Conservation (phyloP, 495 filamentous ascomycete genomes). For the Penicillium odoratum region DNA sequence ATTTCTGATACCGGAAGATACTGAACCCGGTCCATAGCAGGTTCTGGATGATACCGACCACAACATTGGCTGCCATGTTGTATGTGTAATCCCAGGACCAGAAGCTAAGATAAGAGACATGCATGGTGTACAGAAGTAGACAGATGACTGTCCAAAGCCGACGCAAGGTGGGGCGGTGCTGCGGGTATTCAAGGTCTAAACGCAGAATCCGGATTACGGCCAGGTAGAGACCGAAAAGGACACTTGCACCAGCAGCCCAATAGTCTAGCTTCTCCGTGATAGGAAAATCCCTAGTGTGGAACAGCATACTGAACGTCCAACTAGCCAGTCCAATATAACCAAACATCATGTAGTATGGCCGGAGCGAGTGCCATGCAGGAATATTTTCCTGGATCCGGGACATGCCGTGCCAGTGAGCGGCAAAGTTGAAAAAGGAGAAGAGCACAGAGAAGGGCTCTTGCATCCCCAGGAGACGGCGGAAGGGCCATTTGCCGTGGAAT, state of each 20-base stretch:
- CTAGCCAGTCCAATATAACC: slow-evolving; percentile 78
- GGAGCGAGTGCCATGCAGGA: slow-evolving; percentile 70
- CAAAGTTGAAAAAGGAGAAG: slow-evolving; percentile 87
- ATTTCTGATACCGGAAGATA: slow-evolving; percentile 67
- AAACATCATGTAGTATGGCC: slow-evolving; percentile 77
- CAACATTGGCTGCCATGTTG: slow-evolving; percentile 95
- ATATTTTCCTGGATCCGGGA: slow-evolving; percentile 65
- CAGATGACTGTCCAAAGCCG: slow-evolving; percentile 75
- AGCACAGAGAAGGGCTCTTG: slow-evolving; percentile 93
- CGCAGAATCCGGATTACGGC: slow-evolving; percentile 78
- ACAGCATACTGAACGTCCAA: slow-evolving; percentile 87
- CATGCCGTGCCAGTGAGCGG: slow-evolving; percentile 83
- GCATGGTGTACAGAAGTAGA: slow-evolving; percentile 65
- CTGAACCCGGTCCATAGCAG: slow-evolving; percentile 85
- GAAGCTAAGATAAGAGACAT: slow-evolving; percentile 81
- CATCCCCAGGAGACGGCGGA: slow-evolving; percentile 82
- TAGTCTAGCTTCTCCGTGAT: slow-evolving; percentile 94
- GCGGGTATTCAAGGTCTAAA: slow-evolving; percentile 63
- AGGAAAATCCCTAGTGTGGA: slow-evolving; percentile 84
- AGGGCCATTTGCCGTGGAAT: slow-evolving; percentile 99
- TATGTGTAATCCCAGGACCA: slow-evolving; percentile 94
- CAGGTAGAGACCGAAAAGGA: slow-evolving; percentile 89
- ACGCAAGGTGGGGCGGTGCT: slow-evolving; percentile 57
- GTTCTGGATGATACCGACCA: slow-evolving; percentile 77
- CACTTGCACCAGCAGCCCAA: slow-evolving; percentile 87